Percentiles rank a stretch among this genome's conserved stretches.
These are phyloP conservation scores for Hypoxylon subgilvum DNA, from an alignment of 495 filamentous ascomycete species.

Conservation along the genomic window DNA sequence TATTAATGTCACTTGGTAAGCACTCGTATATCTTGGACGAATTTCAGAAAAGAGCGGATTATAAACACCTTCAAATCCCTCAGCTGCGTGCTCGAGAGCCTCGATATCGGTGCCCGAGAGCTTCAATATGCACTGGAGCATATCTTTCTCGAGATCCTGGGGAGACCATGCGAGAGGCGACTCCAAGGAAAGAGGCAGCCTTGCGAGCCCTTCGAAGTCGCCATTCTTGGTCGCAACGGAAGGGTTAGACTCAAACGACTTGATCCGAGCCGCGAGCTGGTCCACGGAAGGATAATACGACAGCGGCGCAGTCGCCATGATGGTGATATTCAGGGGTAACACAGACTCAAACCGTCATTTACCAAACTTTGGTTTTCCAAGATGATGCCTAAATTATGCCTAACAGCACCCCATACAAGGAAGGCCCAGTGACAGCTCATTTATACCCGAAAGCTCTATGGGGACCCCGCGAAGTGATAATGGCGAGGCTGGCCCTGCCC, in stretches of 20 bases:
- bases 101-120: not conserved
- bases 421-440: not conserved
- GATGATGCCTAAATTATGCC: not conserved
- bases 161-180: constrained; percentile 9
- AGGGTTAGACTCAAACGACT: not conserved
- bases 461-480: not conserved
- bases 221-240: not conserved
- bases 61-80: not conserved
- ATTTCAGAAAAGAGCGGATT: not conserved
- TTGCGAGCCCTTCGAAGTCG: not conserved
- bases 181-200: not conserved
- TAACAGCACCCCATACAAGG: no score
- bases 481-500: not conserved
- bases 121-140: not conserved
- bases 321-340: not conserved
- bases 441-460: not conserved
- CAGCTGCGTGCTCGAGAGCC: not conserved
- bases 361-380: not conserved
- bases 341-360: not conserved
- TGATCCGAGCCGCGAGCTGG: constrained; percentile 7
- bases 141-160: constrained; percentile 1
- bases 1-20: no score
- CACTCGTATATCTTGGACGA: not conserved
- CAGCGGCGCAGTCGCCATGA: not conserved
- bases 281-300: constrained; percentile 5